Evolutionary conservation across 352 stramenopile genomes (phyloP), one percentile per base, ranked within the genome.

Genomic region (Lagenidium sp.): DNA sequence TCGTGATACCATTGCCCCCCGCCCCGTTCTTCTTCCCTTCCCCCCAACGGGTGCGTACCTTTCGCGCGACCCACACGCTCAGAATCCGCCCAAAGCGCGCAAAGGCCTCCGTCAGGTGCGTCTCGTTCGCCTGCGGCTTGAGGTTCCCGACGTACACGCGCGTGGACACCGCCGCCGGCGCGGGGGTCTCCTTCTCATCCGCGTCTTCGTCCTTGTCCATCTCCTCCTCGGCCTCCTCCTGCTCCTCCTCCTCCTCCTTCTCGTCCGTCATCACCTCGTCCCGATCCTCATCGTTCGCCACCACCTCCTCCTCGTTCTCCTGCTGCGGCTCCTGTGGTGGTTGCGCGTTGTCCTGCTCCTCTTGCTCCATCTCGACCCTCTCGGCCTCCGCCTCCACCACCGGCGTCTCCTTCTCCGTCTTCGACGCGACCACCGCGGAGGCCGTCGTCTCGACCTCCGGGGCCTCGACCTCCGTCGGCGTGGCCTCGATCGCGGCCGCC

Each of bases 81-180:
- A 77, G 55, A 32, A 92, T 85, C 30, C 65, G 67, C 26, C 76
- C 80, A 44, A 87, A 92, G 10, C 49, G 60, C 19, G 61, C 50
- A 25, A 89, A 85, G 26, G 64, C 59, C 42, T 67, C 63, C 35
- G 77, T 64, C 15, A 92, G 57, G 39, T 92, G 67, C 29, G 56
- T 37, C 24, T 84, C 72, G 35, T 83, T 86, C 15, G 67, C 79
- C 44, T 78, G 81, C 23, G 76, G 67, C 34, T 67, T 63, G 28
- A 92, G 53, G 36, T 89, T 87, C 2, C 78, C 79, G 30, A 92
- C 69, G 50, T 85, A 92, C 28, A 92, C 63, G 43, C 77, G 74
- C 41, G 65, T 13, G 8, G 28, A 32, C 28, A 32, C 8, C 28
- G 28, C 8, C n/a, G n/a, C n/a, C n/a, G n/a, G n/a, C n/a, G n/a